A percentile compares a stretch with the other conserved stretches of the same genome.
These are phyloP conservation scores for Pythium scleroteichum DNA, from an alignment of 352 stramenopile species.

Conservation along the genomic window DNA sequence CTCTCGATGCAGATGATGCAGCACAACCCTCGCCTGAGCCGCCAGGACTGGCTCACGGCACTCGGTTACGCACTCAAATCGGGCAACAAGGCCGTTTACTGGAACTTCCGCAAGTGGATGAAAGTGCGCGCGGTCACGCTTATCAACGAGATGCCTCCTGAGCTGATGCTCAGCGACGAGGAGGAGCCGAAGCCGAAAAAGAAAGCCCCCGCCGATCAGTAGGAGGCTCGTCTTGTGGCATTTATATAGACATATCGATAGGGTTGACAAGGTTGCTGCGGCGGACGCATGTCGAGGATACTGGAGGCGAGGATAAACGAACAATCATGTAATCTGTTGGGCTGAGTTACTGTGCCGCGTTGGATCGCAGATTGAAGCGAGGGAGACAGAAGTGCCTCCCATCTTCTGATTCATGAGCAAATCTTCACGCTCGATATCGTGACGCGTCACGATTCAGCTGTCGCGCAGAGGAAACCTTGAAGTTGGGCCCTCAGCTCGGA, in stretches of 20 bases:
- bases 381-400: no score
- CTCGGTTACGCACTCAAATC: conserved; percentile 59
- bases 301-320: background rate
- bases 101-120: conserved; percentile 90
- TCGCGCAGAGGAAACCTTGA: no score
- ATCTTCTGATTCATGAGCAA: no score
- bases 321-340: conserved; percentile 11
- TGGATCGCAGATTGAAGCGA: background rate
- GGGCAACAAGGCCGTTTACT: conserved; percentile 70
- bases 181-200: conserved; percentile 37
- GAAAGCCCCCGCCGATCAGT: conserved; percentile 33
- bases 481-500: no score
- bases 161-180: conserved; percentile 57
- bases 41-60: conserved; percentile 78
- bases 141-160: conserved; percentile 49
- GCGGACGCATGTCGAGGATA: background rate
- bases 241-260: background rate
- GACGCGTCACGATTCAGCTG: no score
- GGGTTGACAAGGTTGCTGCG: background rate
- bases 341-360: background rate
- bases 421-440: no score
- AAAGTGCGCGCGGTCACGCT: conserved; percentile 61
- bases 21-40: conserved; percentile 71
- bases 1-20: conserved; percentile 89
- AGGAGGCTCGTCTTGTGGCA: conserved; percentile 17